These are phyloP conservation scores for Inosperma sp. DNA, from an alignment of 768 basidiomycete species.

Conservation along the genomic window DNA sequence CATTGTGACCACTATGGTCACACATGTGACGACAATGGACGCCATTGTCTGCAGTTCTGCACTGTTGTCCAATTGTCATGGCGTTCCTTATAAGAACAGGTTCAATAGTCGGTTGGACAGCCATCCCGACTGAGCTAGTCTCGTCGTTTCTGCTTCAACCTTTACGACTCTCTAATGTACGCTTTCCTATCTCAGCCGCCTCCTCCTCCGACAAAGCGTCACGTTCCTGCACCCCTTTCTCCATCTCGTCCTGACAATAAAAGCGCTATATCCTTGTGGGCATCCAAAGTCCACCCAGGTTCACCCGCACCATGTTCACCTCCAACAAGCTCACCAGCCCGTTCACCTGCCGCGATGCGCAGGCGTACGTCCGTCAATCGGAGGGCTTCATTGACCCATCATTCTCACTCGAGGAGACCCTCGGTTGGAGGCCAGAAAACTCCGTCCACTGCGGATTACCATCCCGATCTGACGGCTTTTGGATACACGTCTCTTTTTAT, in stretches of 20 bases:
- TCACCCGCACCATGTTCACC: conserved; percentile 47
- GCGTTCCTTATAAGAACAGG: too few relatives aligned
- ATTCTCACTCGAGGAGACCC: conserved; percentile 20
- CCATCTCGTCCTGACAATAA: conserved; percentile 8
- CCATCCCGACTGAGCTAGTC: conserved; percentile 29
- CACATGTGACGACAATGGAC: too few relatives aligned
- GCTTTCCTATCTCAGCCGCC: conserved; percentile 11
- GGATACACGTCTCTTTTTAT: conserved; percentile 68
- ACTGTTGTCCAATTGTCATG: too few relatives aligned
- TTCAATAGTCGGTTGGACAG: too few relatives aligned
- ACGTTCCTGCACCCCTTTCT: conserved; percentile 3
- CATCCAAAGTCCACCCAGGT: conserved; percentile 61
- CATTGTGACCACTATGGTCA: too few relatives aligned
- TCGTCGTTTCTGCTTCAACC: conserved; percentile 16
- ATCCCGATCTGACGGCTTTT: conserved; percentile 47
- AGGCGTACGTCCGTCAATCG: conserved; percentile 23
- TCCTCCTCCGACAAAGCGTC: conserved; percentile 3
- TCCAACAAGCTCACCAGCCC: conserved; percentile 34
- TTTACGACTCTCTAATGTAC: conserved; percentile 8
- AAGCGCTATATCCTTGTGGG: conserved; percentile 52
- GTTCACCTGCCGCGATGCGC: conserved; percentile 22
- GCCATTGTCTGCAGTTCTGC: too few relatives aligned
- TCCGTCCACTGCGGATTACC: conserved; percentile 42
- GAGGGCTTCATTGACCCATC: conserved; percentile 19
- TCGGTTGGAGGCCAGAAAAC: conserved; percentile 38